Evolutionary conservation across 2,329 filamentous ascomycete genomes (phyloP), one percentile per base, ranked within the genome.

Genomic region (Apiospora rasikravindrae): DNA sequence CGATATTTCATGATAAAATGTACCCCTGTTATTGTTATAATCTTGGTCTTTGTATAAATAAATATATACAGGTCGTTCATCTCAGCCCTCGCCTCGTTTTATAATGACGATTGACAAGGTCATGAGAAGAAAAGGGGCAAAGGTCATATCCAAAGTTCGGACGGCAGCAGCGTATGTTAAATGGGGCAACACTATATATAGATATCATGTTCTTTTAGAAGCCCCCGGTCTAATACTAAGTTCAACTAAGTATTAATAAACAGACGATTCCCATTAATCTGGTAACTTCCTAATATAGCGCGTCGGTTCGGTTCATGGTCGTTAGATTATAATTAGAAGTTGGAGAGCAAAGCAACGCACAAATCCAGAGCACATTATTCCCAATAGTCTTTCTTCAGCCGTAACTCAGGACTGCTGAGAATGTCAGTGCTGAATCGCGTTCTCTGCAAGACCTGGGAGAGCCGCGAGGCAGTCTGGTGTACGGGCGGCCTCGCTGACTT

Each of bases 401-500:
- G 16, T 10, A 22, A 22, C 53, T 22, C 24, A 5, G 14, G 1
- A 57, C 26, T 33, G 24, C 16, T 16, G 26, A 33, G 51, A 26
- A 29, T 19, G 26, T 33, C 26, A 26, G 51, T 5, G 26, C 51
- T 22, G 14, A 14, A 33, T 19, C 7, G 16, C 29, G 26, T 7
- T 8, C 53, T 61, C n/a, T 11, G 51, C 51, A n/a, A n/a, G 16
- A 8, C 10, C 8, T 33, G 10, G 2, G 26, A 19, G 29, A 57
- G 26, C 26, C 51, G 26, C 26, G 29, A 33, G 8, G 26, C 19
- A 37, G 22, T 40, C 57, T 64, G 29, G 19, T n/a, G 57, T 14
- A 33, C 33, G 33, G 57, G 57, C 33, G 33, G 57, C 57, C 57
- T 64, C 57, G 57, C 57, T 40, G 57, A 64, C 57, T 40, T 64